Evolutionary conservation across 2,329 filamentous ascomycete genomes (phyloP), one percentile per base, ranked within the genome.

Genomic region (Coniochaeta sp.): DNA sequence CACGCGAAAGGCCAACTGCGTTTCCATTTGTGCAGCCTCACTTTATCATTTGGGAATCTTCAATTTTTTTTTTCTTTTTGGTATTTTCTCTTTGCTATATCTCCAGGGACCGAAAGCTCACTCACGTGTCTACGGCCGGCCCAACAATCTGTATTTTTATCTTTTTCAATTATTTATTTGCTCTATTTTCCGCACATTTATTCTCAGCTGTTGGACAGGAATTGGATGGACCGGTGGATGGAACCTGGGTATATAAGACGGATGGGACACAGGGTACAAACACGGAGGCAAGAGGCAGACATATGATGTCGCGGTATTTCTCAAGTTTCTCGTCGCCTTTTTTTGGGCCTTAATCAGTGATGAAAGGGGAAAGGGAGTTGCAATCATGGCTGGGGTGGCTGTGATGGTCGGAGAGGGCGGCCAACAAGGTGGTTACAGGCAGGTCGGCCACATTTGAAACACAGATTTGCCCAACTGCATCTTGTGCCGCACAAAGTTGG

Each of bases 111-210:
- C 38, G 38, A 42, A 6, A 30, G 27, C 27, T 55, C 33, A 38
- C 33, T 38, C 33, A 38, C 18, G 33, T 38, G 16, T 16, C 33
- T 10, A 42, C 38, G 38, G 38, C 38, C 38, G 18, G 48, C 53
- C 51, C 50, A 28, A 51, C 51, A 51, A 50, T 49, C 35, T 51
- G 20, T 52, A 42, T 49, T 31, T 48, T 32, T 52, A 51, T 58
- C 54, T 58, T 51, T 51, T 55, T 47, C 55, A 46, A 47, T 56
- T 49, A 55, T 54, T 47, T 49, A 53, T 52, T 57, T 26, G 50
- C 50, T 35, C 18, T 3, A 5, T 35, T 16, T 55, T 47, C 55
- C 48, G 48, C 55, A 40, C 51, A 48, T 55, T 55, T 50, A 45
- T 57, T 33, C 53, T n/a, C n/a, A n/a, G n/a, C n/a, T n/a, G n/a